Evolutionary conservation across 1,284 basidiomycete species (phyloP), one percentile per base, ranked within the genome.

Genomic region (Sporisorium scitamineum): DNA sequence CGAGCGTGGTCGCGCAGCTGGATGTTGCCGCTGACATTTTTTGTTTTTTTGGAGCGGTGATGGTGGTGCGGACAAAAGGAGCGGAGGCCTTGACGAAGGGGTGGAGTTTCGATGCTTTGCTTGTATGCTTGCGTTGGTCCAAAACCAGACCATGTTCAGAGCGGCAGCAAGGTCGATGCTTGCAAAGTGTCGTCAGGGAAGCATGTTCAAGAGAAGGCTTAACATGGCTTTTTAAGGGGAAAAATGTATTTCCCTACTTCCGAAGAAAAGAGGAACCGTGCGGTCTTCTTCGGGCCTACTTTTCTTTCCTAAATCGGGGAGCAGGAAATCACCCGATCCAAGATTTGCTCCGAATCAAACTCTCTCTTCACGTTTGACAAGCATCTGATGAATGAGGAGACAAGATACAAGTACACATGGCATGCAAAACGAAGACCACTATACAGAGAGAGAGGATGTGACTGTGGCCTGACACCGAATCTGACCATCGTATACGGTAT

Each of bases 401-500:
- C 3, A 10, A 31, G 24, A 31, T 51, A 58, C 29, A 41, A 50
- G 47, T 50, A 50, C 45, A 51, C 26, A 58, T 50, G 44, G 5
- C 31, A 42, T 13, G 24, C 20, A 24, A 18, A 14, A n/a, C n/a
- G n/a, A n/a, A n/a, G n/a, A n/a, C n/a, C n/a, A n/a, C n/a, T n/a
- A n/a, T n/a, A n/a, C n/a, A n/a, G n/a, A n/a, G n/a, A n/a, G n/a
- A n/a, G n/a, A n/a, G n/a, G n/a, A n/a, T n/a, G n/a, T n/a, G n/a
- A n/a, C 14, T 14, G 18, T 14, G 16, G 14, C 14, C 26, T 14
- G 9, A 31, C 20, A 39, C n/a, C 20, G 18, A 0, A 14, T 14
- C 56, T 52, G 66, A 14, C 60, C 57, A n/a, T 76, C 70, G n/a
- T 61, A 64, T n/a, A 67, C 20, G 9, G 72, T 81, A n/a, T 70